phyloP scores from a whole-genome alignment of 768 basidiomycete genomes.

The button mushroom (Agaricus bisporus) region DNA sequence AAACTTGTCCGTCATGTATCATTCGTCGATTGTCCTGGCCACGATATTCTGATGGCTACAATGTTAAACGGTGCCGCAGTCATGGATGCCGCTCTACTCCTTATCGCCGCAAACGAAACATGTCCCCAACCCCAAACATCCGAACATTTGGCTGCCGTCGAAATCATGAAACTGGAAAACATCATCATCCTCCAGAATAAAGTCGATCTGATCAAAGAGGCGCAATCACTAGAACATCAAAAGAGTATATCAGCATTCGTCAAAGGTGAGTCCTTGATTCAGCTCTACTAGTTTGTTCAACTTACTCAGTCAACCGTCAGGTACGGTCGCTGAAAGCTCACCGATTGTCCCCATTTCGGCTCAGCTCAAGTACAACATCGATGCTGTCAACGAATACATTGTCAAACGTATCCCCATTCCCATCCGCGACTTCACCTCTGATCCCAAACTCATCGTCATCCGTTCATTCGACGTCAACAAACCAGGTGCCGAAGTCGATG shows the following conservation, averaged over 20 bases:
- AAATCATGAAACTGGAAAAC: constrained; percentile 98
- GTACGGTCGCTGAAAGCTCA: constrained; percentile 94
- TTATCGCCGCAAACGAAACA: constrained; percentile 97
- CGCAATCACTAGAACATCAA: constrained; percentile 91
- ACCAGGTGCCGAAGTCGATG: constrained; percentile 94
- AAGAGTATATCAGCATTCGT: constrained; percentile 95
- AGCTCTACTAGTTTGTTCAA: neutral
- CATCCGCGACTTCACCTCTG: constrained; percentile 84
- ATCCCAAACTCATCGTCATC: constrained; percentile 94
- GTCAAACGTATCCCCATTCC: constrained; percentile 96
- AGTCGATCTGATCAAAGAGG: constrained; percentile 95
- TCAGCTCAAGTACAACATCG: constrained; percentile 98
- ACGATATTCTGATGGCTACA: constrained; percentile 99
- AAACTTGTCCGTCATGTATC: constrained; percentile 94
- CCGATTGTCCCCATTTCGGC: constrained; percentile 99
- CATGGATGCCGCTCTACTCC: constrained; percentile 96
- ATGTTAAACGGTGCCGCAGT: constrained; percentile 99
- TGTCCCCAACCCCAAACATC: constrained; percentile 99
- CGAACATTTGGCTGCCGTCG: constrained; percentile 96
- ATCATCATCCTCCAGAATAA: constrained; percentile 99
- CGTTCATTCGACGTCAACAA: constrained; percentile 99
- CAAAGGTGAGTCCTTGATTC: constrained; percentile 52
- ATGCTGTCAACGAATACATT: constrained; percentile 98
- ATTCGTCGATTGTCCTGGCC: constrained; percentile 96
- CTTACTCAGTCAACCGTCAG: constrained; percentile 33